Percentiles rank a stretch among this genome's conserved stretches.
Conservation (phyloP, 371 early-diverging fungal genomes). For the Parasitella parasitica region DNA sequence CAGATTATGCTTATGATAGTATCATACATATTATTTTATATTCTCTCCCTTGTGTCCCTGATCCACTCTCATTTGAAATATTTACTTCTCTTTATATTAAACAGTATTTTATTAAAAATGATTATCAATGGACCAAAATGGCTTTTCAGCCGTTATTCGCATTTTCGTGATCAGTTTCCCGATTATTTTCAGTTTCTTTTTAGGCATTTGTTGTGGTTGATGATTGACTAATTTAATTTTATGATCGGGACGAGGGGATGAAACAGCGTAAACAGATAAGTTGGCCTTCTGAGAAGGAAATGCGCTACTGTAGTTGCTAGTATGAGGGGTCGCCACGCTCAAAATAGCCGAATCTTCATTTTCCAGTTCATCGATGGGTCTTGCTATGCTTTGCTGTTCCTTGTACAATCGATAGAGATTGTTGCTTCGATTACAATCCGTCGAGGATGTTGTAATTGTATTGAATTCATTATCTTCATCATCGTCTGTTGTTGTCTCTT, state of each 20-base stretch:
- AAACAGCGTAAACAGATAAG: not conserved
- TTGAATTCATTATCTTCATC: not conserved
- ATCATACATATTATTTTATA: not conserved
- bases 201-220: not conserved
- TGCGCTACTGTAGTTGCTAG: not conserved
- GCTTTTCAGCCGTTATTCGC: constrained; percentile 21
- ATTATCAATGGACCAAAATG: constrained; percentile 21
- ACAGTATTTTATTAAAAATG: constrained; percentile 4
- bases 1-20: not conserved
- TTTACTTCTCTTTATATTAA: not conserved
- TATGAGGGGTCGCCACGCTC: not conserved
- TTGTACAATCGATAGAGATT: constrained; percentile 10
- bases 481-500: not conserved
- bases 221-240: not conserved
- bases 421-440: constrained; percentile 5
- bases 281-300: not conserved
- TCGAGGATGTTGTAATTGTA: constrained; percentile 13
- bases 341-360: not conserved
- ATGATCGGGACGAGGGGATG: not conserved
- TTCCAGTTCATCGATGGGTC: not conserved
- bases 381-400: constrained; percentile 1
- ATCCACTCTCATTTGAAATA: too few relatives aligned
- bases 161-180: constrained; percentile 12
- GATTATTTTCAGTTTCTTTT: not conserved
- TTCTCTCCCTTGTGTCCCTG: not conserved